Evolutionary conservation across 805 yeast genomes (phyloP), one percentile per base, ranked within the genome.

Genomic region (Ogataea saltuana): DNA sequence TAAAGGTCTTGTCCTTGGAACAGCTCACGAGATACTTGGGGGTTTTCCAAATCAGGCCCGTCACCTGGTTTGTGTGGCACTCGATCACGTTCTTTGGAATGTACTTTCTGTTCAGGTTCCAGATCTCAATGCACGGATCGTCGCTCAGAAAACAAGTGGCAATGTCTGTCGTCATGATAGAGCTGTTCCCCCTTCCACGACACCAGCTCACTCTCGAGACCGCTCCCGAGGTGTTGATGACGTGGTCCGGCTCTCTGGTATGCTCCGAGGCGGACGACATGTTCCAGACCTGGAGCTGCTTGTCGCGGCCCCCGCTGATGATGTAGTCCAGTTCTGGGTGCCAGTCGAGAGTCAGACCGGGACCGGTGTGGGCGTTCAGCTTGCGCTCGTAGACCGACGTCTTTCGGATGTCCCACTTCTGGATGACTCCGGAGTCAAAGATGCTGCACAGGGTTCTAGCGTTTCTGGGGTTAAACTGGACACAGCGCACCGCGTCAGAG

Each of bases 231-330:
- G 95, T 80, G 50, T 77, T 74, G 11, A 91, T 75, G 11, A 81
- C 81, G 51, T 76, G 76, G 25, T 87, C 91, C 0, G 97, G 96
- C 34, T 62, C 60, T 34, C 72, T 44, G 46, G 55, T 56, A 16
- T 66, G 74, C 27, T 60, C 66, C 1, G 67, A 53, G 9, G 62
- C 58, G 0, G 69, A 50, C 7, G 67, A 60, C 74, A 80, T 67
- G 55, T 77, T 83, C 91, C 95, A 88, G 3, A 85, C 80, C 48
- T 85, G 88, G 26, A 85, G 71, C 52, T 81, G 83, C 41, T 85
- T 83, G 64, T 93, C 99, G 55, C 97, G 74, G 6, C 99, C 99
- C 12, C 97, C 97, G 16, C 96, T 87, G 4, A 83, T 82, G 16
- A 93, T 76, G 55, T 83, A 86, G 49, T 90, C 96, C 27, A 74